These are phyloP conservation scores for Patellaria atrata DNA, from an alignment of 495 filamentous ascomycete species.

Conservation along the genomic window DNA sequence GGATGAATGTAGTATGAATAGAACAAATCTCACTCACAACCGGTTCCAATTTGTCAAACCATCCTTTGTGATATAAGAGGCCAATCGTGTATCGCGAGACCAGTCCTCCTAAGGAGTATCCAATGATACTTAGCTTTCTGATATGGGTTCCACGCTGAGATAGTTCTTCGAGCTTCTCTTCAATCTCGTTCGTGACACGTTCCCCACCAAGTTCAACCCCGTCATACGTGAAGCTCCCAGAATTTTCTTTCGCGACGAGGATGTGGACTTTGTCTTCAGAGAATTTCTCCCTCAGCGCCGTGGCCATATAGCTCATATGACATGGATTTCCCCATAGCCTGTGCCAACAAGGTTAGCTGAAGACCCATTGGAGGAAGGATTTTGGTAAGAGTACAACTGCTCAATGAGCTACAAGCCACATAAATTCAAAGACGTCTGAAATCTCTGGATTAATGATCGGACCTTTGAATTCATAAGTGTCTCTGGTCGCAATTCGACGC, in stretches of 20 bases:
- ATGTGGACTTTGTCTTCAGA: slow-evolving; percentile 53
- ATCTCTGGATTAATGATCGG: too few relatives aligned
- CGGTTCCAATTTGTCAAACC: slow-evolving; percentile 63
- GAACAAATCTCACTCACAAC: slow-evolving; percentile 36
- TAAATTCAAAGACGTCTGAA: too few relatives aligned
- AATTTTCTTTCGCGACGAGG: slow-evolving; percentile 63
- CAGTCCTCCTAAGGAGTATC: slow-evolving; percentile 81
- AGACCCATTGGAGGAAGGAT: too few relatives aligned
- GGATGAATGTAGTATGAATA: not conserved
- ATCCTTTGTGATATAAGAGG: slow-evolving; percentile 62
- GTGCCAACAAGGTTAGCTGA: slow-evolving; percentile 2
- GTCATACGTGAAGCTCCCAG: slow-evolving; percentile 80
- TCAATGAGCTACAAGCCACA: too few relatives aligned
- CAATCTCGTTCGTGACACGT: slow-evolving; percentile 75
- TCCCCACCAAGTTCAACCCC: slow-evolving; percentile 86
- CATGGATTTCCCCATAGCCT: slow-evolving; percentile 82
- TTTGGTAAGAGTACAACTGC: too few relatives aligned
- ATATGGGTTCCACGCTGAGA: slow-evolving; percentile 51
- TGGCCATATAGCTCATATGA: slow-evolving; percentile 61
- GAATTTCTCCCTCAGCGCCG: slow-evolving; percentile 49
- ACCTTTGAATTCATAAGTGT: too few relatives aligned
- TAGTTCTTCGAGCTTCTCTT: slow-evolving; percentile 59
- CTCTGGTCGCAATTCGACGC: not conserved
- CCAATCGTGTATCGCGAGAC: slow-evolving; percentile 81
- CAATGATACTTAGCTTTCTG: slow-evolving; percentile 68